Conservation (phyloP, 352 stramenopile species). For the Elongisporangium senticosum region DNA sequence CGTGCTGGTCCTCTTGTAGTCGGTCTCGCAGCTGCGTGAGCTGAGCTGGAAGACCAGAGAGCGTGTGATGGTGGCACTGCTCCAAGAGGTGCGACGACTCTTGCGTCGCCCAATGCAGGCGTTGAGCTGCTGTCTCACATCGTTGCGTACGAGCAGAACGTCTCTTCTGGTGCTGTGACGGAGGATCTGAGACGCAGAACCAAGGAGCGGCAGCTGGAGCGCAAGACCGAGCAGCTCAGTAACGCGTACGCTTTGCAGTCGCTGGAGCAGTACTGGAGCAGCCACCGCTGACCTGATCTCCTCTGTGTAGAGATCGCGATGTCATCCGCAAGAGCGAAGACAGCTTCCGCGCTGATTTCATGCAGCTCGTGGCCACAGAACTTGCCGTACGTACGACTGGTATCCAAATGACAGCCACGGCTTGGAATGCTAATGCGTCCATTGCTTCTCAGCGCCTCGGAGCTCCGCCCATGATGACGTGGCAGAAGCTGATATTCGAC, state of each 20-base stretch:
- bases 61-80: constrained; percentile 34
- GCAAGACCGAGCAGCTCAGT: constrained; percentile 44
- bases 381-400: constrained; percentile 24
- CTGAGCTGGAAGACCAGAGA: constrained; percentile 47
- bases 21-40: constrained; percentile 34
- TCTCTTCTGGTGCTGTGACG: constrained; percentile 28
- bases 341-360: constrained; percentile 49
- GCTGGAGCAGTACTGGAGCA: not conserved
- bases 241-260: constrained; percentile 14
- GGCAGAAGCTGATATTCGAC: constrained; percentile 64
- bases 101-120: not conserved
- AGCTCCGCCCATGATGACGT: constrained; percentile 44
- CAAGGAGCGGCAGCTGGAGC: constrained; percentile 34
- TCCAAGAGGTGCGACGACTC: constrained; percentile 28
- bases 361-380: constrained; percentile 41
- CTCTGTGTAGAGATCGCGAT: constrained; percentile 29
- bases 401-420: not conserved
- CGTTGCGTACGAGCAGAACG: constrained; percentile 19
- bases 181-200: constrained; percentile 24
- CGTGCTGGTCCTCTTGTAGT: constrained; percentile 11
- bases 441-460: constrained; percentile 32
- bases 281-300: not conserved
- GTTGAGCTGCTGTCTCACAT: not conserved
- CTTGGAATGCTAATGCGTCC: not conserved
- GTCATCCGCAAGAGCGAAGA: constrained; percentile 46